Evolutionary conservation across 306 rosid genomes (phyloP).

Genomic region (Quercus agrifolia): DNA sequence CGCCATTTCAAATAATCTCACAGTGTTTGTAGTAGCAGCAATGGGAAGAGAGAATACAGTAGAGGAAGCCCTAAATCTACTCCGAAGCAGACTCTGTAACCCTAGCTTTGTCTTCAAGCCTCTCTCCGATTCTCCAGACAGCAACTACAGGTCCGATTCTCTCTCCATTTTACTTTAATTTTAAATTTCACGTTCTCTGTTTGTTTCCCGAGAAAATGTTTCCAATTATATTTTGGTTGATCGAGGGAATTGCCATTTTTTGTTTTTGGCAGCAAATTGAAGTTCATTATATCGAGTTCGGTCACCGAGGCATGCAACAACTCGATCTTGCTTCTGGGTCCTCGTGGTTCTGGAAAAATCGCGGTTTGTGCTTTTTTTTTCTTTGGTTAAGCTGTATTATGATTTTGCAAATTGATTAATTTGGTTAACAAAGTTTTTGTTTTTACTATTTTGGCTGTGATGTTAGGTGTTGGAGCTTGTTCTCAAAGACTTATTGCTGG

Average conservation of each 20-base stretch:
- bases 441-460: background rate
- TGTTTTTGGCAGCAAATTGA: constrained; percentile 55
- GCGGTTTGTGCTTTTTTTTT: constrained; percentile 41
- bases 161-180: background rate
- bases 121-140: constrained; percentile 45
- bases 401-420: background rate
- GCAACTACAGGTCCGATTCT: constrained; percentile 50
- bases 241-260: background rate
- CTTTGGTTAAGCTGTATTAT: background rate
- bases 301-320: constrained; percentile 84
- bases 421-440: no score
- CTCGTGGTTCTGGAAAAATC: constrained; percentile 83
- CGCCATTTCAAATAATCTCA: constrained; percentile 21
- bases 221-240: background rate
- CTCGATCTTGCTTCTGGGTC: constrained; percentile 86
- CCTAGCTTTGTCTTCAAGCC: constrained; percentile 49
- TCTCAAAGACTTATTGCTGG: constrained; percentile 55
- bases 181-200: background rate
- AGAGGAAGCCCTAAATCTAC: constrained; percentile 47
- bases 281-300: constrained; percentile 77
- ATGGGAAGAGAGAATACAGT: constrained; percentile 49
- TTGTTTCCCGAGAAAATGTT: constrained; percentile 16
- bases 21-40: no score
- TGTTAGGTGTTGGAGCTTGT: constrained; percentile 81
- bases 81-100: constrained; percentile 62